phyloP scores from a whole-genome alignment of 1,284 basidiomycete genomes.

The Boletus sp. region DNA sequence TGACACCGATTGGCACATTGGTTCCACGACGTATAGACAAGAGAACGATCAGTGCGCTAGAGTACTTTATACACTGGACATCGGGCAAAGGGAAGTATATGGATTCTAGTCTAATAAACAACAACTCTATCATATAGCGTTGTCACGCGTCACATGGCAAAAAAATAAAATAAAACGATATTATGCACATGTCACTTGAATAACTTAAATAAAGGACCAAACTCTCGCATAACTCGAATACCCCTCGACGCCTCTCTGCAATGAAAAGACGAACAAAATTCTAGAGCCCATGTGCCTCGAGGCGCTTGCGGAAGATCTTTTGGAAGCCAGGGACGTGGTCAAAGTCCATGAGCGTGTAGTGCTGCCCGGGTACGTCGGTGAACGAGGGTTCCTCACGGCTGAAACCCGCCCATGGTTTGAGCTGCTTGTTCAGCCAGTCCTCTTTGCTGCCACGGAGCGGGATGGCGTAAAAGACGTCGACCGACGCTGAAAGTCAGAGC shows the following conservation, averaged over 20 bases:
- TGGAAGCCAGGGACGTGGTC: constrained; percentile 34
- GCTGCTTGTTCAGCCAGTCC: constrained; percentile 35
- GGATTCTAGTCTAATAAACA: no score
- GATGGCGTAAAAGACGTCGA: constrained; percentile 32
- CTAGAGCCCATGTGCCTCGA: constrained; percentile 29
- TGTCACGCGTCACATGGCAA: no score
- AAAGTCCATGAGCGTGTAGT: constrained; percentile 34
- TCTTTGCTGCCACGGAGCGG: constrained; percentile 31
- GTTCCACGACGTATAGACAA: neutral
- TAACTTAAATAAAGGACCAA: no score
- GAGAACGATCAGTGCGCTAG: neutral
- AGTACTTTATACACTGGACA: no score
- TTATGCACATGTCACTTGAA: no score
- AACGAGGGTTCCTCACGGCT: constrained; percentile 25
- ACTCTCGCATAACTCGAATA: no score
- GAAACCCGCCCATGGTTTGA: constrained; percentile 31
- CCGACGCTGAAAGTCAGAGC: constrained; percentile 7
- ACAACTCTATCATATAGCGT: no score
- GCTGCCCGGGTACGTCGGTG: constrained; percentile 31
- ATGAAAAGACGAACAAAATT: neutral
- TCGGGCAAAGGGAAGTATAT: no score
- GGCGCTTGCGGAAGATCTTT: constrained; percentile 30
- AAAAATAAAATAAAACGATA: no score
- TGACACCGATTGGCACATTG: neutral
- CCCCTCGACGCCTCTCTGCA: no score